Evolutionary conservation across 2,329 filamentous ascomycete species (phyloP), one percentile per base, ranked within the genome.

Genomic region (Colletotrichum australisinense): DNA sequence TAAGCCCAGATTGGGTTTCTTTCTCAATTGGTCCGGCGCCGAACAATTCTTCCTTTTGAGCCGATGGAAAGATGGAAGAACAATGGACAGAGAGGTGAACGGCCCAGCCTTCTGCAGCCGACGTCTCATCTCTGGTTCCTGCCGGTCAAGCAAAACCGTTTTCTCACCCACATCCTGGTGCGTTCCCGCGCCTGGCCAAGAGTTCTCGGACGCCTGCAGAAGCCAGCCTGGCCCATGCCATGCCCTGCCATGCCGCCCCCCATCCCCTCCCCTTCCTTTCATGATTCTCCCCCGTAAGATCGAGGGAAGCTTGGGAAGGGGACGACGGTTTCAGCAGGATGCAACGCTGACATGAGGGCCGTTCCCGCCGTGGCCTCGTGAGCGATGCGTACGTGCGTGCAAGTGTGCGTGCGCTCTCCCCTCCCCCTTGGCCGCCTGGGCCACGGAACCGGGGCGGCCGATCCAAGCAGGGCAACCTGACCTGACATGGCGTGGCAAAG

Each of bases 101-200:
- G 8, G 42, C 42, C 42, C 42, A 49, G 42, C 42, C 19, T 22
- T 49, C 16, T 49, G 42, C 42, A 49, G 16, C 38, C 49, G 35
- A 66, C 28, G 67, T 69, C 63, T 66, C 67, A 69, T 57, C 62
- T 56, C 53, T 56, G 11, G 53, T n/a, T n/a, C 53, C 42, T 30
- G n/a, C 63, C 53, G 53, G 28, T 35, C 60, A 30, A 30, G 35
- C 38, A 19, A 52, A 66, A 28, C 62, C 52, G 60, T 30, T 63
- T 53, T 28, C 32, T 30, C n/a, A 4, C 26, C 26, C 12, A 62
- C 53, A 30, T 26, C 38, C 58, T 42, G 24, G 38, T 38, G 30
- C 49, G n/a, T 30, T 26, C 22, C 11, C 62, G 42, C 42, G 28
- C 62, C 49, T 24, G 30, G 30, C 49, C 28, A 64, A 55, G 62